Conservation (phyloP, 116 monocot species). For the Posidonia oceanica region DNA sequence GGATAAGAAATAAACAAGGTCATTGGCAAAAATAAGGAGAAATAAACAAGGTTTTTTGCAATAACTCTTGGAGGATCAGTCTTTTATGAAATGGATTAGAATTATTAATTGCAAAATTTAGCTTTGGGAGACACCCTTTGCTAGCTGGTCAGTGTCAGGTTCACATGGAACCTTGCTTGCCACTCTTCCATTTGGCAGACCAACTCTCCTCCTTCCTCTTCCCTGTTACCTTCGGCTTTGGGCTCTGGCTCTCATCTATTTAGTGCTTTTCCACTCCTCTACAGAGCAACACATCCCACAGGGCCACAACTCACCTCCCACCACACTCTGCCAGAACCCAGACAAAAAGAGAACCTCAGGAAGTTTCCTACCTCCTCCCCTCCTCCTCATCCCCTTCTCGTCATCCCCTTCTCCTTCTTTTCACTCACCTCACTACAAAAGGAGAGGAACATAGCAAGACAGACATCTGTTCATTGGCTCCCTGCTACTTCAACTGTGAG, state of each 20-base stretch:
- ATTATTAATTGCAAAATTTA: not conserved
- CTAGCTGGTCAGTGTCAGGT: constrained; percentile 2
- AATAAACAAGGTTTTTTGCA: not conserved
- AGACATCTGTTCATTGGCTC: not conserved
- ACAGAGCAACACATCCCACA: constrained; percentile 1
- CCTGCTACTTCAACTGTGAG: not conserved
- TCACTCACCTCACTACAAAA: constrained; percentile 6
- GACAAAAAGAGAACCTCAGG: constrained; percentile 10
- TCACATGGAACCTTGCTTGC: constrained; percentile 11
- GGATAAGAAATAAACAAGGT: not conserved
- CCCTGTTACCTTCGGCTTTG: not conserved
- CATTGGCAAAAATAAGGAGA: not conserved
- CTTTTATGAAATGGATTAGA: not conserved
- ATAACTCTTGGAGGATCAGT: not conserved
- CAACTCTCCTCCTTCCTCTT: not conserved
- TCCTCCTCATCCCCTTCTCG: not conserved
- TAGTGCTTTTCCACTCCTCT: not conserved
- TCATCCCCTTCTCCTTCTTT: not conserved
- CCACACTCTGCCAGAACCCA: constrained; percentile 7
- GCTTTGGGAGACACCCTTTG: not conserved
- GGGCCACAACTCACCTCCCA: not conserved
- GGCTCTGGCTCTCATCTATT: not conserved
- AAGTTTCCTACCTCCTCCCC: constrained; percentile 18
- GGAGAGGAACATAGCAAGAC: no score
- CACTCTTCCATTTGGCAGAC: constrained; percentile 4